Percentiles rank a stretch among this genome's conserved stretches.
phyloP scores from a whole-genome alignment of 1,284 basidiomycete genomes.

The Ganoderma meredithae region DNA sequence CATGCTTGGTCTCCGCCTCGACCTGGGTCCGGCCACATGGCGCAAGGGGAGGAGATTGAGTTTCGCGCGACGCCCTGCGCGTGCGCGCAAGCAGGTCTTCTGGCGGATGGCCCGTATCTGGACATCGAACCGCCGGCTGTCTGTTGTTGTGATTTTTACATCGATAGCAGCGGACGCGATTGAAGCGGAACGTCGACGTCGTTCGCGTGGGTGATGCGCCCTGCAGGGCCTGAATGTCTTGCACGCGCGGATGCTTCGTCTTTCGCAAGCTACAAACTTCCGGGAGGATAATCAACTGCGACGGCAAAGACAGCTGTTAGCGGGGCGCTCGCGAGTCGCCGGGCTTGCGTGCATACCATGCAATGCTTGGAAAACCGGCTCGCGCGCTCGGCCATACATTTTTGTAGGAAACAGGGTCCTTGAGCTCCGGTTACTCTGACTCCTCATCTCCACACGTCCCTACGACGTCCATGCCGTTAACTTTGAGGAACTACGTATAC shows the following conservation, averaged over 20 bases:
- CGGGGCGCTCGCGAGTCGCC: no score
- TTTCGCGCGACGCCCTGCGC: neutral
- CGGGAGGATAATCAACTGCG: no score
- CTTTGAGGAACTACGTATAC: neutral
- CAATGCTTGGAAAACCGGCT: no score
- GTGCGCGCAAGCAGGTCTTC: no score
- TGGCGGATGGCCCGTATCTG: neutral
- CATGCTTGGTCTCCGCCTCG: neutral
- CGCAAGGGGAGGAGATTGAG: neutral
- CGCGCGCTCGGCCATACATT: no score
- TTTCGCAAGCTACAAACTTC: neutral
- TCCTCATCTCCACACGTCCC: no score
- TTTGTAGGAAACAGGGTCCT: neutral
- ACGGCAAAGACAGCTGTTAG: no score
- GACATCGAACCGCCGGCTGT: neutral
- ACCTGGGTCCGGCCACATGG: neutral
- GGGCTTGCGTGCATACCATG: no score
- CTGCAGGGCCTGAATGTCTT: neutral
- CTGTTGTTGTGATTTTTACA: no score
- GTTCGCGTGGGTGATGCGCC: neutral
- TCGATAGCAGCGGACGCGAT: neutral
- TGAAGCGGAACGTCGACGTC: neutral
- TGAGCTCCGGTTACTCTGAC: neutral
- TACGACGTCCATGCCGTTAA: no score
- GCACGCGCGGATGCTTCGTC: neutral